Percentiles rank a stretch among this genome's conserved stretches.
Evolutionary conservation across 2,329 filamentous ascomycete genomes (phyloP).

Genomic region (Ilyonectria mors-panacis): DNA sequence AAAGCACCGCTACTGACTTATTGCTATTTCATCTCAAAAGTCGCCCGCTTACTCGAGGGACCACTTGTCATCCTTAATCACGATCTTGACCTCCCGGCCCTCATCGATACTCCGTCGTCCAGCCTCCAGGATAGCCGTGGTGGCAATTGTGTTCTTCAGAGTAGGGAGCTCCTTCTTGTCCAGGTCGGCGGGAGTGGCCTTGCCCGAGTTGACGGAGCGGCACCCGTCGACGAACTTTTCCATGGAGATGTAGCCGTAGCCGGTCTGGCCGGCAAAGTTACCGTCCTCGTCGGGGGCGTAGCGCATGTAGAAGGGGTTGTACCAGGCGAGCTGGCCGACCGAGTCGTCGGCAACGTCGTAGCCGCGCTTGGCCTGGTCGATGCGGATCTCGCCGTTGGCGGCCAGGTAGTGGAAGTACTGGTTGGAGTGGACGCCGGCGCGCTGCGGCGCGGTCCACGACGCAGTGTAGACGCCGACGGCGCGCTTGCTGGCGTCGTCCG

Average conservation of each 20-base stretch:
- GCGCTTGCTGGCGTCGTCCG: slow-evolving; percentile 75
- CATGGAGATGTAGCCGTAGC: slow-evolving; percentile 94
- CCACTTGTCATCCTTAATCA: slow-evolving; percentile 77
- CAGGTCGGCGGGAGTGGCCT: slow-evolving; percentile 79
- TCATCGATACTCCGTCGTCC: slow-evolving; percentile 89
- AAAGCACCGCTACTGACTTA: slow-evolving; percentile 11
- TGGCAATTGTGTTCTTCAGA: slow-evolving; percentile 89
- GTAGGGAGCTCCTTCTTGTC: slow-evolving; percentile 88
- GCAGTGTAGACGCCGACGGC: slow-evolving; percentile 94
- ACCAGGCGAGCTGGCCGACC: slow-evolving; percentile 81
- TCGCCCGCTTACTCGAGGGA: slow-evolving; percentile 65
- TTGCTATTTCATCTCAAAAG: not conserved
- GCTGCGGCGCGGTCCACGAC: slow-evolving; percentile 94
- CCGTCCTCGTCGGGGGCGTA: slow-evolving; percentile 96
- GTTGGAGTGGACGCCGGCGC: slow-evolving; percentile 94
- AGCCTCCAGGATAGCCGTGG: slow-evolving; percentile 91
- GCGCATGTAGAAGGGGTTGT: slow-evolving; percentile 96
- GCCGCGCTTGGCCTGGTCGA: slow-evolving; percentile 94
- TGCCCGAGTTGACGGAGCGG: slow-evolving; percentile 81
- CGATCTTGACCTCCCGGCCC: slow-evolving; percentile 82
- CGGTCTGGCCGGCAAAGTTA: slow-evolving; percentile 91
- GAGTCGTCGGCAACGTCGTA: slow-evolving; percentile 94
- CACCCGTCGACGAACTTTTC: slow-evolving; percentile 97
- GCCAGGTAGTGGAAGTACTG: slow-evolving; percentile 98
- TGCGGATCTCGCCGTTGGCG: slow-evolving; percentile 84